Percentiles rank a stretch among this genome's conserved stretches.
phyloP scores from a whole-genome alignment of 2,329 filamentous ascomycete genomes.

The Lachnellula hyalina region DNA sequence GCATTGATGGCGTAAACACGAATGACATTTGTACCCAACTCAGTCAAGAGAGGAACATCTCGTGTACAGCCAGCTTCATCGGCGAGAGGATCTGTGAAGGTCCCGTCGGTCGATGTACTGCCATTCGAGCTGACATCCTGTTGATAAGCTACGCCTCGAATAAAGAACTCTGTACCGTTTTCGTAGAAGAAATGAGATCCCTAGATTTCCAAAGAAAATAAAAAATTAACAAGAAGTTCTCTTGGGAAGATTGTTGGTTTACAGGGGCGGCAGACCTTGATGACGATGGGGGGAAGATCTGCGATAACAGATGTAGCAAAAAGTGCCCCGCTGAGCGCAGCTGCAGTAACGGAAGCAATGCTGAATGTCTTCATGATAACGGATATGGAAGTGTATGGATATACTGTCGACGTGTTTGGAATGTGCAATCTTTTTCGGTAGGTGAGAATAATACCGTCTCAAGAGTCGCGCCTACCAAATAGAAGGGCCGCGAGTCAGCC shows the following conservation, averaged over 20 bases:
- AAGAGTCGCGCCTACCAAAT: too few relatives aligned
- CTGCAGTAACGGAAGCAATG: conserved; percentile 36
- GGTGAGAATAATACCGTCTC: background rate
- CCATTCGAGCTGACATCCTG: conserved; percentile 62
- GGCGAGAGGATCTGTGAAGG: conserved; percentile 79
- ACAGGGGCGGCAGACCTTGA: conserved; percentile 31
- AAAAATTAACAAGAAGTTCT: conserved; percentile 2
- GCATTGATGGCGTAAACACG: conserved; percentile 93
- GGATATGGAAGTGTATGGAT: conserved; percentile 12
- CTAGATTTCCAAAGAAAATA: conserved; percentile 12
- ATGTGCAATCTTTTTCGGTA: background rate
- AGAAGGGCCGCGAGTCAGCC: too few relatives aligned
- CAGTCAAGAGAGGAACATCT: conserved; percentile 74
- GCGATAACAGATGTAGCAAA: conserved; percentile 45
- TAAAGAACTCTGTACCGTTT: conserved; percentile 76
- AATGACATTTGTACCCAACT: conserved; percentile 85
- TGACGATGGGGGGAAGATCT: conserved; percentile 50
- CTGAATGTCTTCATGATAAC: conserved; percentile 49
- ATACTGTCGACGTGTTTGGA: background rate
- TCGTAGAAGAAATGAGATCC: conserved; percentile 39
- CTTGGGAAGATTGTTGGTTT: background rate
- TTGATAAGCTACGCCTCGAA: conserved; percentile 95
- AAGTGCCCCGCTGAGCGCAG: conserved; percentile 47
- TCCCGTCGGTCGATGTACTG: conserved; percentile 40
- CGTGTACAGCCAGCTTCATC: conserved; percentile 68